A percentile compares a stretch with the other conserved stretches of the same genome.
These are phyloP conservation scores for Hypoxylon sp. DNA, from an alignment of 2,329 filamentous ascomycete genomes.

Conservation along the genomic window DNA sequence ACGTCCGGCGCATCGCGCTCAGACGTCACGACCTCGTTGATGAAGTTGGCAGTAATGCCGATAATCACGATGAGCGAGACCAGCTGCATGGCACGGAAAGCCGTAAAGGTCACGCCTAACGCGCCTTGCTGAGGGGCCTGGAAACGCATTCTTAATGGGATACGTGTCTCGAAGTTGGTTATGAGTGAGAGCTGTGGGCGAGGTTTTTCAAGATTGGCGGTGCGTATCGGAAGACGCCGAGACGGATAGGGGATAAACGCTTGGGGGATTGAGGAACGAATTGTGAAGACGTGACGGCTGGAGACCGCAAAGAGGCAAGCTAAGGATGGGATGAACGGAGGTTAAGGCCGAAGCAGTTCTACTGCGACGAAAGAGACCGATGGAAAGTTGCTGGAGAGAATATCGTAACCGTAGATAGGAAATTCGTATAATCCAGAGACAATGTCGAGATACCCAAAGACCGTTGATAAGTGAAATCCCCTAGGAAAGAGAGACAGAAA, in stretches of 20 bases:
- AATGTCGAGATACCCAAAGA: conserved; percentile 37
- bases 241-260: conserved; percentile 52
- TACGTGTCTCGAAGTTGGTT: conserved; percentile 46
- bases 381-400: conserved; percentile 22
- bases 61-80: conserved; percentile 78
- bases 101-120: conserved; percentile 79
- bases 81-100: conserved; percentile 74
- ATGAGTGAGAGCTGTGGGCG: conserved; percentile 54
- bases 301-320: conserved; percentile 19
- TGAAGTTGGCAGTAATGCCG: conserved; percentile 83
- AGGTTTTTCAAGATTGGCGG: conserved; percentile 42
- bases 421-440: conserved; percentile 33
- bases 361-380: conserved; percentile 34
- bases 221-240: conserved; percentile 53
- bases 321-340: conserved; percentile 18
- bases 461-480: conserved; percentile 27
- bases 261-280: conserved; percentile 44
- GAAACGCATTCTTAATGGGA: conserved; percentile 53
- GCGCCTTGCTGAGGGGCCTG: conserved; percentile 67
- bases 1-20: conserved; percentile 73
- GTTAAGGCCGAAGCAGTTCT: conserved; percentile 28
- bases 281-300: conserved; percentile 43
- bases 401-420: conserved; percentile 35
- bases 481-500: conserved; percentile 39
- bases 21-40: conserved; percentile 74